Percentiles rank a stretch among this genome's conserved stretches.
phyloP scores from a whole-genome alignment of 1,284 basidiomycete species.

The Bjerkandera adusta region DNA sequence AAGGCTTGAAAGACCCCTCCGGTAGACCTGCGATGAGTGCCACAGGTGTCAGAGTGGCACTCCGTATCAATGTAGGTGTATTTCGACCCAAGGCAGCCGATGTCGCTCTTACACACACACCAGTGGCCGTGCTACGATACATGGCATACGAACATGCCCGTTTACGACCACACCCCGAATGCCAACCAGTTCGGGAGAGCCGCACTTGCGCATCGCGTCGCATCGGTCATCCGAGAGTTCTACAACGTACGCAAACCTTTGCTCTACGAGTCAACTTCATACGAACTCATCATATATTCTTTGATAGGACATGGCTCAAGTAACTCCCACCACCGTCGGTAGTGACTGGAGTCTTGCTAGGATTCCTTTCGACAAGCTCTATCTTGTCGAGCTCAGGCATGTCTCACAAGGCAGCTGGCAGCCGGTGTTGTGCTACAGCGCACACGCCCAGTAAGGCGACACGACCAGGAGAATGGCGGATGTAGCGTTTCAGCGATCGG shows the following conservation, averaged over 20 bases:
- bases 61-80: slow-evolving; percentile 7
- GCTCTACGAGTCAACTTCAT: no score
- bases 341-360: background rate
- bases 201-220: background rate
- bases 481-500: no score
- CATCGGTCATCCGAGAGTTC: background rate
- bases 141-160: slow-evolving; percentile 1
- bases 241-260: background rate
- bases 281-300: no score
- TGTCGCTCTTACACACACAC: no score
- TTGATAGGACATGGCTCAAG: background rate
- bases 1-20: background rate
- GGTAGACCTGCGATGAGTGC: background rate
- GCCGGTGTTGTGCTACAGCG: slow-evolving; percentile 3
- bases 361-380: slow-evolving; percentile 4
- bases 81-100: background rate
- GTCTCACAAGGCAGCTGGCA: slow-evolving; percentile 11
- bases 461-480: no score
- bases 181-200: no score
- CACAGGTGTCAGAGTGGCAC: background rate
- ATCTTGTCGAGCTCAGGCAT: slow-evolving; percentile 5
- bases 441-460: no score
- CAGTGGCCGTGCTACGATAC: slow-evolving; percentile 6
- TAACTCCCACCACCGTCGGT: background rate
- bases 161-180: background rate